Evolutionary conservation across 441 rosid species (phyloP).

Genomic region (Populus hybrid): DNA sequence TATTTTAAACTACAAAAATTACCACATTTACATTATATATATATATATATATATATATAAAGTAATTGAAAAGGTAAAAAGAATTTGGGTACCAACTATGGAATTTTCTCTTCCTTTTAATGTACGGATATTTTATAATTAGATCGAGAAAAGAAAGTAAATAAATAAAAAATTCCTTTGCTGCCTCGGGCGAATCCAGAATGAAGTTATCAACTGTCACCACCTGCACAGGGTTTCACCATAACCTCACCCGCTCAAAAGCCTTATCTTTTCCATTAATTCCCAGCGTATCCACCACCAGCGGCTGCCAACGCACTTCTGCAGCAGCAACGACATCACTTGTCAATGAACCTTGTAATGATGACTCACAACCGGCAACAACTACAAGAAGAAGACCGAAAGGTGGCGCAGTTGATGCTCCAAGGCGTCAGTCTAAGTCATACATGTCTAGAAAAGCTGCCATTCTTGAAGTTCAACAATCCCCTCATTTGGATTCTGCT

Average conservation of each 20-base stretch:
- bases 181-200: neutral
- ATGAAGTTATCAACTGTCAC: conserved; percentile 42
- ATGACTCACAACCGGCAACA: conserved; percentile 7
- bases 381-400: neutral
- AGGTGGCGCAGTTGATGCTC: conserved; percentile 10
- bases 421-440: conserved; percentile 45
- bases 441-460: conserved; percentile 65
- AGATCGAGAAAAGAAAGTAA: too few relatives aligned
- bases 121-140: too few relatives aligned
- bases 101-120: too few relatives aligned
- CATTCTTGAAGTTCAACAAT: conserved; percentile 50
- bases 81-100: too few relatives aligned
- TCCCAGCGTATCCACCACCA: conserved; percentile 19
- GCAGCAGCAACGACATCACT: conserved; percentile 17
- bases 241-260: conserved; percentile 14
- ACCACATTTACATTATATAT: too few relatives aligned
- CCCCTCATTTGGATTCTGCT: conserved; percentile 52
- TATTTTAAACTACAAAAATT: too few relatives aligned
- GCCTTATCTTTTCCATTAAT: conserved; percentile 20
- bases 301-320: conserved; percentile 1
- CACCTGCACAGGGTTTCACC: conserved; percentile 20
- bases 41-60: too few relatives aligned
- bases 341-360: conserved; percentile 20
- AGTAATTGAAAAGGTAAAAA: too few relatives aligned
- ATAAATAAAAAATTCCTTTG: too few relatives aligned